Conservation (phyloP, 306 rosid genomes). For the Elaeagnus macrophylla region DNA sequence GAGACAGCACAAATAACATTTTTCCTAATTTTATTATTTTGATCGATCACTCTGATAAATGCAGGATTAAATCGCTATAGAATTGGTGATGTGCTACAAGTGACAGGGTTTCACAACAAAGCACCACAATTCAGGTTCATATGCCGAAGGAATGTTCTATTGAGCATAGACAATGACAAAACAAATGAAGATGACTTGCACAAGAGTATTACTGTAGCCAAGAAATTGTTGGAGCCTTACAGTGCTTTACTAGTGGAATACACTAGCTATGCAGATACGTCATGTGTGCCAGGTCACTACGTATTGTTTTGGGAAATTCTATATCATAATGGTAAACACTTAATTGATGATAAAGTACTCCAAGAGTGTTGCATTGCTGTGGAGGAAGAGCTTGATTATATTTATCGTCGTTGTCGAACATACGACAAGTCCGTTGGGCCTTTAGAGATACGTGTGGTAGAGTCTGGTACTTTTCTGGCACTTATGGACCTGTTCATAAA, state of each 20-base stretch:
- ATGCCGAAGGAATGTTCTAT: constrained; percentile 72
- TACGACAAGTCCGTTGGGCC: constrained; percentile 64
- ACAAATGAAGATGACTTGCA: constrained; percentile 78
- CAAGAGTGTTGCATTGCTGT: constrained; percentile 74
- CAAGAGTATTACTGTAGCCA: constrained; percentile 51
- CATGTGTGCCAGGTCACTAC: constrained; percentile 67
- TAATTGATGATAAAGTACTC: constrained; percentile 31
- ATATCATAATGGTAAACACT: background rate
- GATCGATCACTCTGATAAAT: background rate
- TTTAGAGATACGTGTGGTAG: constrained; percentile 78
- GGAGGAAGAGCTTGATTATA: constrained; percentile 71
- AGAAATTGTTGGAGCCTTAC: constrained; percentile 51
- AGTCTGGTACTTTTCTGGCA: constrained; percentile 64
- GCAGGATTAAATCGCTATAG: constrained; percentile 71
- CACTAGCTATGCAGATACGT: constrained; percentile 72
- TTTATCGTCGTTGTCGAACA: constrained; percentile 56
- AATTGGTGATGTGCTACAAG: constrained; percentile 76
- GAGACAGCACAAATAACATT: background rate
- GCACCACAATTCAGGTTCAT: constrained; percentile 85
- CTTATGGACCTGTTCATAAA: constrained; percentile 68
- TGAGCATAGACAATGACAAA: constrained; percentile 79
- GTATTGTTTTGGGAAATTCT: constrained; percentile 78
- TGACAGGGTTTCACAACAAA: constrained; percentile 61
- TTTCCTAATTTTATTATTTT: background rate
- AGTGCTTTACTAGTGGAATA: constrained; percentile 63